Evolutionary conservation across 306 rosid species (phyloP), one percentile per base, ranked within the genome.

Genomic region (Pterocarpus macrocarpus): DNA sequence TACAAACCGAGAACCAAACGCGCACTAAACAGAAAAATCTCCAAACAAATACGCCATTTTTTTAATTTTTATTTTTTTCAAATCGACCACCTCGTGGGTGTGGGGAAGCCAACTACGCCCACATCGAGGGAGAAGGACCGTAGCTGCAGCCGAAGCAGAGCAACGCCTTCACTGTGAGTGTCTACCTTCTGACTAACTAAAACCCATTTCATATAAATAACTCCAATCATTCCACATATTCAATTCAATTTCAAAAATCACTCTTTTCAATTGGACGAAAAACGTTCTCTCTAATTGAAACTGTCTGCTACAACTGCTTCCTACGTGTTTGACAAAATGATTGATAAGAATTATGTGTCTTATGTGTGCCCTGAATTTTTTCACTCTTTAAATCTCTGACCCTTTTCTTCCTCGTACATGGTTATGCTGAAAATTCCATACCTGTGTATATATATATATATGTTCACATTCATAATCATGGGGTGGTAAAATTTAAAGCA

Each of bases 391-490:
- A 12, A 1, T 47, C 53, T 47, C 12, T 47, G 53, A 47, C 53
- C 49, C 15, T 47, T 47, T 47, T 47, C 3, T 47, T 9, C 9
- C 53, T 1, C 53, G 4, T 47, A 10, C 1, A 7, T 47, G 53
- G 15, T 47, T 0, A 9, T 47, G 2, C 53, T 4, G 53, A 22
- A 43, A 47, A 47, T 47, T 47, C 5, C 53, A 47, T 9, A 47
- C 53, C 15, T 2, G 9, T 47, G 53, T 22, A 22, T 8, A 0
- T 43, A 11, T 1, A 41, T 30, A 39, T 71, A 69, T 3, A 41
- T 30, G 39, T 71, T 75, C 4, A 5, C 9, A 61, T 74, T 76
- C 11, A n/a, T 17, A 8, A 69, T 69, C 41, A 44, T 36, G 45
- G 15, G 35, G 7, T 75, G 32, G 38, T 74, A 53, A n/a, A n/a